phyloP scores from a whole-genome alignment of 2,329 filamentous ascomycete species.

The Fragosphaeria purpurea region DNA sequence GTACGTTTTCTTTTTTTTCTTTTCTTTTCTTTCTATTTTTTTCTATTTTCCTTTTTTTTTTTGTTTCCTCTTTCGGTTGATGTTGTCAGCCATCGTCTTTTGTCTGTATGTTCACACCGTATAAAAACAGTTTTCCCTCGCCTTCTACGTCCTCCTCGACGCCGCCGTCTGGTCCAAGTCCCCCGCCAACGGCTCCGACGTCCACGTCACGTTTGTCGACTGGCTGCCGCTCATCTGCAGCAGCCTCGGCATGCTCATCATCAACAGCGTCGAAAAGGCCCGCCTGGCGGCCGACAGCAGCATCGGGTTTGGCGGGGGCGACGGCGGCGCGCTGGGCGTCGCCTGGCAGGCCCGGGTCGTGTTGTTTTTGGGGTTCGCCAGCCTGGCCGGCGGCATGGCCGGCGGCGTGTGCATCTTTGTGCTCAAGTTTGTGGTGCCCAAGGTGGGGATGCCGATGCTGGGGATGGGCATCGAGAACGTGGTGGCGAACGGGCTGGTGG shows the following conservation, averaged over 20 bases:
- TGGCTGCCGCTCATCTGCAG: slow-evolving; percentile 61
- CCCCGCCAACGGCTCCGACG: slow-evolving; percentile 45
- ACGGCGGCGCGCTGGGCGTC: slow-evolving; percentile 35
- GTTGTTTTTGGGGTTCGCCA: slow-evolving; percentile 56
- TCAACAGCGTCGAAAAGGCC: slow-evolving; percentile 60
- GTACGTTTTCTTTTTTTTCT: slow-evolving; percentile 31
- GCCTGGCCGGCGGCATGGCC: slow-evolving; percentile 57
- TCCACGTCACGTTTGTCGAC: slow-evolving; percentile 58
- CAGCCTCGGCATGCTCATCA: slow-evolving; percentile 58
- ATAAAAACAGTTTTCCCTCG: slow-evolving; percentile 49
- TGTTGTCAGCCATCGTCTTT: too few relatives aligned
- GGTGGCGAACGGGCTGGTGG: slow-evolving; percentile 54
- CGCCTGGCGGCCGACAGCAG: slow-evolving; percentile 55
- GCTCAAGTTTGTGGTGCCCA: slow-evolving; percentile 51
- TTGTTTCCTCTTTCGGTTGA: background rate
- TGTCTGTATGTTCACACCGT: background rate
- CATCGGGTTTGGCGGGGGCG: slow-evolving; percentile 29
- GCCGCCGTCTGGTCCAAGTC: slow-evolving; percentile 58
- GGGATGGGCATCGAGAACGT: slow-evolving; percentile 58
- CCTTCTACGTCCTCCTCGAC: slow-evolving; percentile 60
- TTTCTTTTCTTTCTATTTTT: background rate
- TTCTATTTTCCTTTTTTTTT: background rate
- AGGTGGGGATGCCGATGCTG: slow-evolving; percentile 48
- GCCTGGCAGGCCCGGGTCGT: slow-evolving; percentile 61
- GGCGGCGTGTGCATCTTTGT: slow-evolving; percentile 60